Percentiles rank a stretch among this genome's conserved stretches.
These are phyloP conservation scores for Cercospora sp. DNA, from an alignment of 2,329 filamentous ascomycete species.

Conservation along the genomic window DNA sequence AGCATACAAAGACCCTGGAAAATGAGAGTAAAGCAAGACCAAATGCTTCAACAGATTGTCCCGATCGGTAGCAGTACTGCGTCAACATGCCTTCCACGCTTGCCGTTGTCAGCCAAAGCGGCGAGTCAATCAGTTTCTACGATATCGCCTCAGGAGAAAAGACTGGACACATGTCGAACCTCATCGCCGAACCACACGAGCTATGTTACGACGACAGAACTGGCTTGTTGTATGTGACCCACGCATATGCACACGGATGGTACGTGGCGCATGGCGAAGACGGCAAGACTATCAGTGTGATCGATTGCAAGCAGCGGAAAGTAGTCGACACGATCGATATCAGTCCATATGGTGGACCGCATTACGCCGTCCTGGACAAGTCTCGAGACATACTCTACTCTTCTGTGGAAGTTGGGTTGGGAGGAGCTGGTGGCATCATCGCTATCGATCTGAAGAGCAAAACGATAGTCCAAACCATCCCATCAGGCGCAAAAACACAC, in stretches of 20 bases:
- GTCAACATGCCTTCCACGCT: not conserved
- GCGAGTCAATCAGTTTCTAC: not conserved
- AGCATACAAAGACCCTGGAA: not conserved
- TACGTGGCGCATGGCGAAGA: not conserved
- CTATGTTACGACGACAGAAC: not conserved
- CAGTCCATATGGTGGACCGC: not conserved
- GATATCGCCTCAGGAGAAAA: not conserved
- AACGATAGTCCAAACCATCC: not conserved
- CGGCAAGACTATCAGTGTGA: not conserved
- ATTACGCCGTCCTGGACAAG: not conserved
- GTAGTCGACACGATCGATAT: not conserved
- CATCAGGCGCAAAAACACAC: not conserved
- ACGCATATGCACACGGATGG: not conserved
- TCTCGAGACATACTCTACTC: not conserved
- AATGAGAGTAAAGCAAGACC: not conserved
- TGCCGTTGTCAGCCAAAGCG: not conserved
- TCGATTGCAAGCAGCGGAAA: not conserved
- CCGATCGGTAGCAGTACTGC: not conserved
- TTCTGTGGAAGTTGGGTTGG: not conserved
- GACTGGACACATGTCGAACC: not conserved
- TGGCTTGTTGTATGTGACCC: not conserved
- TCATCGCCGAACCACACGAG: not conserved
- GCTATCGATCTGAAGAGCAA: not conserved
- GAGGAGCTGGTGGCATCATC: not conserved
- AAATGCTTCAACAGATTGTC: not conserved